Base-by-base conservation (phyloP, 345 rosid genomes). In the Moringa oleifera region DNA sequence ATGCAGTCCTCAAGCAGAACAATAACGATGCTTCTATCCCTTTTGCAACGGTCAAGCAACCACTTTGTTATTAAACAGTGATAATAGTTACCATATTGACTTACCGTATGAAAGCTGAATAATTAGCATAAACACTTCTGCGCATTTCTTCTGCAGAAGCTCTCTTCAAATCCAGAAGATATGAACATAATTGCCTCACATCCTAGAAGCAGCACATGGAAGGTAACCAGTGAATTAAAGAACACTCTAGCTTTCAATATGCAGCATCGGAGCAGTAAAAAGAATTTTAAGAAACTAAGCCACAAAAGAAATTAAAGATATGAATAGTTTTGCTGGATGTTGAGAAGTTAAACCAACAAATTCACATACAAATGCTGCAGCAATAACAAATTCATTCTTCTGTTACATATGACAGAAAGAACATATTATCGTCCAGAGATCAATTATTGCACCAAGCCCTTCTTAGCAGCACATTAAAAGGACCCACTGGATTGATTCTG, bases 141-240 rank as follows among this genome's bases (percentile, higher is more conserved):
- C 99, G 85, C 99, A 95, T 89, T 81, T 91, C 99, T 69, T 95
- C 99, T 6, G 99, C 99, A 18, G 99, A 95, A 65, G 85, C 91
- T 83, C 73, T 89, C 86, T 95, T 95, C 84, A 95, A 80, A 79
- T 91, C 98, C 83, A 95, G 65, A 62, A 95, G 82, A 73, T 80
- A 68, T 2, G 93, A 82, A 67, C 97, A 87, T 59, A 95, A 67
- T 55, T 87, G 94, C 71, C 81, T 87, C 66, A 95, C 71, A 78
- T 95, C 99, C 99, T 95, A 81, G 19, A n/a, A 68, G 41, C 46
- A 46, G n/a, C 53, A 65, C 12, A 41, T 5, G 13, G 1, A 41
- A 15, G n/a, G n/a, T n/a, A n/a, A n/a, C n/a, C n/a, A n/a, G n/a
- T n/a, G n/a, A n/a, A n/a, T n/a, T n/a, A n/a, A 41, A 1, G 16